These are phyloP conservation scores for Penicillium polonicum DNA, from an alignment of 2,329 filamentous ascomycete genomes.

Conservation along the genomic window DNA sequence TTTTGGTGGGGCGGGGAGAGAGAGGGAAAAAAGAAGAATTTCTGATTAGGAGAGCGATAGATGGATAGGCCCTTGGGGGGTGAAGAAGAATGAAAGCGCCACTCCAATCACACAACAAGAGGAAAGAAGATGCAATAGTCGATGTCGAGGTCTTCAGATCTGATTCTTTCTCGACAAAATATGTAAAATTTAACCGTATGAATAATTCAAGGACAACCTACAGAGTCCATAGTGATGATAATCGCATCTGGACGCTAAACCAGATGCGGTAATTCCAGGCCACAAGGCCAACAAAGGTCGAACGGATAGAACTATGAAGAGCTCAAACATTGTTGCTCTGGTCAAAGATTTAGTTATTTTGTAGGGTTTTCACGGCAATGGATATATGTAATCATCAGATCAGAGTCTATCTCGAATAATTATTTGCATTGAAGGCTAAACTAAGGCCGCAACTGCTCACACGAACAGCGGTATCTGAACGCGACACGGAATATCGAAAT, in stretches of 20 bases:
- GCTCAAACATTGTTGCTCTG: neutral
- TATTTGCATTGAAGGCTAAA: constrained; percentile 32
- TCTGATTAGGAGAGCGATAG: constrained; percentile 25
- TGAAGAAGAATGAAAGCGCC: neutral
- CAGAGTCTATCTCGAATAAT: constrained; percentile 4
- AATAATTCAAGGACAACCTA: constrained; percentile 9
- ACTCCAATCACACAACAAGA: constrained; percentile 6
- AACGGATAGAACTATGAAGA: neutral
- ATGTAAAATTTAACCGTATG: neutral
- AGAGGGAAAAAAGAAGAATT: constrained; percentile 28
- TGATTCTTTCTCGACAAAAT: neutral
- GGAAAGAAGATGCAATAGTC: neutral
- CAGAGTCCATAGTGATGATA: constrained; percentile 12
- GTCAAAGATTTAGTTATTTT: neutral
- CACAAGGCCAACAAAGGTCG: constrained; percentile 8
- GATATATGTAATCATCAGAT: neutral
- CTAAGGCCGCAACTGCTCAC: constrained; percentile 22
- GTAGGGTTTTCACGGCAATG: too few species aligned
- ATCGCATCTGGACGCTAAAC: constrained; percentile 18
- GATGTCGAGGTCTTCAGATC: neutral
- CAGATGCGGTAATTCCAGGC: constrained; percentile 11
- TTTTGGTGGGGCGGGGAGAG: constrained; percentile 34
- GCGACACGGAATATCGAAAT: constrained; percentile 27
- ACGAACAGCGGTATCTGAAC: constrained; percentile 27
- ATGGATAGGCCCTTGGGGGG: constrained; percentile 18